These are phyloP conservation scores for Capronia epimyces DNA, from an alignment of 2,329 filamentous ascomycete species.

Conservation along the genomic window DNA sequence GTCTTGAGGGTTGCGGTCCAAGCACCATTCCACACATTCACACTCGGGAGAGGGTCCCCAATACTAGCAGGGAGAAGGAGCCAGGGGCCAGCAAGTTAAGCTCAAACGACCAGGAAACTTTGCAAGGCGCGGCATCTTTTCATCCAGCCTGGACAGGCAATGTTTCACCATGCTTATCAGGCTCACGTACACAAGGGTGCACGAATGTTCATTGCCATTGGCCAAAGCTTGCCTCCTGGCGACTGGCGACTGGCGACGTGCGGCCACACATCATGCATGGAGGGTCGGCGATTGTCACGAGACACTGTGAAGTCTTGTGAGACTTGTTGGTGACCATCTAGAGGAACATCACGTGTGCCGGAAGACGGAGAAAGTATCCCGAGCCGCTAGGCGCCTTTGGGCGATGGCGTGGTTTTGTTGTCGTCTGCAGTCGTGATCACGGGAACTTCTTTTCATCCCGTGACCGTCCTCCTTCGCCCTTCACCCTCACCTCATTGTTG, in stretches of 20 bases:
- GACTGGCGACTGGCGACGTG: too few species aligned
- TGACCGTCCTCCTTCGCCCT: conserved; percentile 37
- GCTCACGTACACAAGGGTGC: neutral
- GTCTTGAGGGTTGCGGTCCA: neutral
- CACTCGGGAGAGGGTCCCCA: too few species aligned
- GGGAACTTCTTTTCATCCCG: conserved; percentile 33
- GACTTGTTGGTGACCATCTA: neutral
- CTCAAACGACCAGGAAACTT: too few species aligned
- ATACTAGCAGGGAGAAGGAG: too few species aligned
- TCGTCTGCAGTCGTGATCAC: conserved; percentile 4
- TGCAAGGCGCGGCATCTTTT: too few species aligned
- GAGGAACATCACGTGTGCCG: neutral
- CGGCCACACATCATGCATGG: too few species aligned
- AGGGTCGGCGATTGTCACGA: neutral
- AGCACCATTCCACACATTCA: neutral
- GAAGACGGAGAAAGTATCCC: conserved; percentile 1
- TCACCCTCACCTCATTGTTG: conserved; percentile 16
- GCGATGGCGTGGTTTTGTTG: neutral
- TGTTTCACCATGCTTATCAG: neutral
- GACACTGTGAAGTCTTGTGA: neutral
- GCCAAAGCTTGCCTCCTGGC: too few species aligned
- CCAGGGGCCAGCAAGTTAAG: too few species aligned
- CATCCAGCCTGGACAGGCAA: neutral
- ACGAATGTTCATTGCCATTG: neutral
- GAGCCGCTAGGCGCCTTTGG: neutral